Evolutionary conservation across 2,329 filamentous ascomycete genomes (phyloP), one percentile per base, ranked within the genome.

Genomic region (Cladosporium sp.): DNA sequence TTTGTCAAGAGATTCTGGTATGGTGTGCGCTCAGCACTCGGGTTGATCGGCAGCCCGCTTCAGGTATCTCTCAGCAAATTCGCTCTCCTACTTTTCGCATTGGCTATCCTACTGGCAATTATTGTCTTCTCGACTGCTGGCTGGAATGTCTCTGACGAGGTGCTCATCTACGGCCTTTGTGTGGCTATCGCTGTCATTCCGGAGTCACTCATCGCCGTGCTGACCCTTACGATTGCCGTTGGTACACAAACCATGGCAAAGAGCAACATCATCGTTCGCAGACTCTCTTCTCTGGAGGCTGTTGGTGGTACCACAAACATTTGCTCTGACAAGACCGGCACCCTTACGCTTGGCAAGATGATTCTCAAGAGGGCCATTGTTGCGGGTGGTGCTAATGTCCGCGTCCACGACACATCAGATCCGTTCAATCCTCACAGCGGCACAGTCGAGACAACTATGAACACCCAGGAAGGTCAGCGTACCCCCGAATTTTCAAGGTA

Each of bases 41-140:
- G 55, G 36, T 38, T 58, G 43, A 82, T 59, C 58, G 90, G 90
- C 47, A 95, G 91, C 1, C 90, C 90, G 0, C 78, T 95, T 45
- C 89, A 94, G 75, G 86, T 87, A 62, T 92, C 89, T 67, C 80
- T 95, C 54, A 90, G 88, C 77, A 91, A 92, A 73, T 87, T 95
- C 67, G 90, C 90, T 20, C 84, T 92, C 50, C 70, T 89, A 3
- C 82, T 95, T 1, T 93, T 94, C 67, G 85, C 80, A 37, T 81
- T 90, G 42, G 91, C 86, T 2, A 80, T 88, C 12, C 65, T 88
- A 14, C 85, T 85, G 59, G 85, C 85, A 6, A 80, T 89, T 61
- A 83, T 88, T 64, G 85, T 88, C 40, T 80, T 88, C 49, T 85
- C 78, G 7, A 81, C 84, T 57, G 88, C 86, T 70, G 63, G 76